Conservation (phyloP, 352 stramenopile species). For the Hyaloperonospora arabidopsidis region DNA sequence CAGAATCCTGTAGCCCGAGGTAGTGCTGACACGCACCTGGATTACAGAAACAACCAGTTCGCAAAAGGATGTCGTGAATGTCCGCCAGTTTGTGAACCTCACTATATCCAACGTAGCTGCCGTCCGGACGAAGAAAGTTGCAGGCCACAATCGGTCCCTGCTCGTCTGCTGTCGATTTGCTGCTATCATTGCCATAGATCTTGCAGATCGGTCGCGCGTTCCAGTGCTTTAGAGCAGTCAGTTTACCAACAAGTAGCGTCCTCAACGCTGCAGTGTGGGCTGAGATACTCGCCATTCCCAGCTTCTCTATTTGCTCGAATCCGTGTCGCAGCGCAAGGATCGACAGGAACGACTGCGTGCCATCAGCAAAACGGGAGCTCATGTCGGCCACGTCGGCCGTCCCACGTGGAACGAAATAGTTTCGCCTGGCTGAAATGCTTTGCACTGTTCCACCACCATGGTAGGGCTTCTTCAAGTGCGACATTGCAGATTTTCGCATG, state of each 20-base stretch:
- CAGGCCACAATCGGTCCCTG: constrained; percentile 49
- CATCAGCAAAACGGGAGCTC: constrained; percentile 43
- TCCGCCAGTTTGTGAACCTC: constrained; percentile 61
- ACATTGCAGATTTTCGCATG: constrained; percentile 32
- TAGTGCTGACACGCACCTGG: constrained; percentile 69
- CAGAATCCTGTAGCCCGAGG: constrained; percentile 39
- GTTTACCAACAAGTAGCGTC: constrained; percentile 27
- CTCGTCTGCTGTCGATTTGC: background rate
- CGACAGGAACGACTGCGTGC: constrained; percentile 58
- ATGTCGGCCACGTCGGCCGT: constrained; percentile 8
- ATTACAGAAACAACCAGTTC: constrained; percentile 78
- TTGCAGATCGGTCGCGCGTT: constrained; percentile 40
- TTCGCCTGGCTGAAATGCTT: constrained; percentile 43
- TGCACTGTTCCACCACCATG: constrained; percentile 60
- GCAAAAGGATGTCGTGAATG: constrained; percentile 60
- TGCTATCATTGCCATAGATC: constrained; percentile 39
- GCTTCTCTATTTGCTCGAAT: constrained; percentile 33
- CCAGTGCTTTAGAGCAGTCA: constrained; percentile 42
- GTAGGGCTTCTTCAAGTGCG: constrained; percentile 43
- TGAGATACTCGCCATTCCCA: constrained; percentile 43
- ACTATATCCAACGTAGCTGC: constrained; percentile 57
- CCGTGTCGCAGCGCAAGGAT: constrained; percentile 54
- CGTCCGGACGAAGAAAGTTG: constrained; percentile 52
- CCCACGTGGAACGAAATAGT: constrained; percentile 33
- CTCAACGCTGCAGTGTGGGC: constrained; percentile 44